Base-by-base conservation (phyloP, 345 rosid genomes). In the Rhodamnia rubescens region DNA sequence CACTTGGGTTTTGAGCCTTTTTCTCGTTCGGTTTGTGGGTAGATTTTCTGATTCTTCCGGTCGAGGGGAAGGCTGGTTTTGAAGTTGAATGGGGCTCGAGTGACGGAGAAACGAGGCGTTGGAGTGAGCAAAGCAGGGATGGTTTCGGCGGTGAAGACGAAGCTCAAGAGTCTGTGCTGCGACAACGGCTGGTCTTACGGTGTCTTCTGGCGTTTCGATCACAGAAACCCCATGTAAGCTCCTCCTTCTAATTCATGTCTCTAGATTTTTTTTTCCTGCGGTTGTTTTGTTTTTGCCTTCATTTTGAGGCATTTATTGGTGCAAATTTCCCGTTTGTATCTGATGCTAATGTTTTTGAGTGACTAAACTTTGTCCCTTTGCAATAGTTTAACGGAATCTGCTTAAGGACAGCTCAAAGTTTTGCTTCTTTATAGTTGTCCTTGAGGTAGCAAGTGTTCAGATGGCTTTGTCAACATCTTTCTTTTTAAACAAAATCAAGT, bases 171-270 rank as follows among this genome's bases (percentile, higher is more conserved):
- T 55, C 92, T 95, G 84, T 97, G 98, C 91, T 87, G 93, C 88
- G 90, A 90, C 82, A 88, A 94, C 91, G 98, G 98, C 22, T 97
- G 98, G 99, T 95, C 95, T 90, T 94, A 91, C 86, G 98, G 93
- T 29, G 92, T 95, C 64, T 92, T 93, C 69, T 97, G 99, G 99
- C 47, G 95, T 84, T 91, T 91, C 88, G 93, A 95, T 91, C 92
- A 90, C 58, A 87, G 89, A 87, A 93, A 94, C 88, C 88, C 94
- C 90, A 93, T 94, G 99, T 97, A 88, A 91, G 88, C 85, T 84
- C 85, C 53, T 26, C 42, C 53, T 8, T 29, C 52, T 82, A 54
- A 36, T 18, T 47, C 42, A 40, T 32, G 42, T 51, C 36, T 27
- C 82, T 7, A 49, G 83, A 22, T 81, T 14, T 5, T 32, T 53